Base-by-base conservation (phyloP, 768 basidiomycete species). In the Termitomyces sp. region DNA sequence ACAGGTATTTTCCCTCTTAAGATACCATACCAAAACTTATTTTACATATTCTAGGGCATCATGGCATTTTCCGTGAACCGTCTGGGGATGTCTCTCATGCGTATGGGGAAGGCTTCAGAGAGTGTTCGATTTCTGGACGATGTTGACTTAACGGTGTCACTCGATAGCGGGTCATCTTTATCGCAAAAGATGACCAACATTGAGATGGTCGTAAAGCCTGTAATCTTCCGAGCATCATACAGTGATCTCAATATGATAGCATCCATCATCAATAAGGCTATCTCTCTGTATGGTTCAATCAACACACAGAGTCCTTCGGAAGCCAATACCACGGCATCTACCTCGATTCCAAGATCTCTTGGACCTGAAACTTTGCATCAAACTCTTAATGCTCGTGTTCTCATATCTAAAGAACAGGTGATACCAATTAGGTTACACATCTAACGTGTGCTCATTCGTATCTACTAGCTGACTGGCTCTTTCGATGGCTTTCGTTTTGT, bases 201-300 rank as follows among this genome's bases (percentile, higher is more conserved):
- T 61, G 95, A 97, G 69, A 70, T 95, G n/a, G 78, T 82, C 17
- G 76, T 86, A 31, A 89, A 92, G 62, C 90, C 95, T 2, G 83
- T 99, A 66, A 83, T 98, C 57, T 89, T 99, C 72, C 85, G 97
- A 31, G 94, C 94, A n/a, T 98, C 96, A 0, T 94, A 95, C 69
- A 86, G 93, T 20, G 97, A 99, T 70, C 92, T 98, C 71, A 86
- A 85, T 65, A 83, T 98, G 65, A 98, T 98, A 65, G 87, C 83
- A 50, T 77, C 86, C 4, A 96, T 96, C 63, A 82, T 92, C 66
- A 93, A 94, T 71, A 93, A 89, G 63, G 97, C 94, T 0, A 75
- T 92, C 40, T 88, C 89, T 60, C 79, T 94, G n/a, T 94, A 92
- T 65, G 74, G 76, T 56, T 66, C 71, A 63, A 82, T 75, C 53